Evolutionary conservation across 352 stramenopile species (phyloP), one percentile per base, ranked within the genome.

Genomic region (Elongisporangium senticosum): DNA sequence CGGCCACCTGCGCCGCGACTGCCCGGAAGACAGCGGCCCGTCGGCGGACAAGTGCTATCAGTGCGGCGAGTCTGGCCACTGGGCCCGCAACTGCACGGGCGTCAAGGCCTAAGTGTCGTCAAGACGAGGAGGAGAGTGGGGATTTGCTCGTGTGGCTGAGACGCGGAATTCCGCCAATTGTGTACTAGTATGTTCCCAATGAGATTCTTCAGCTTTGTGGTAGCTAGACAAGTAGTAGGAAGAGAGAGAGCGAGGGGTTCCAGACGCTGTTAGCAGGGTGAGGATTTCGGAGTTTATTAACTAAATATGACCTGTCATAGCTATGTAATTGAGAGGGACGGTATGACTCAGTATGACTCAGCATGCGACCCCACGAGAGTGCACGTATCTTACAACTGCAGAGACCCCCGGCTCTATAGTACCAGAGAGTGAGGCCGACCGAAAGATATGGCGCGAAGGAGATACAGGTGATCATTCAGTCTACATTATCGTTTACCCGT

Each of bases 31-130:
- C 67, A 87, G 69, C 62, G 77, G 77, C 61, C 65, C 68, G 64
- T 77, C 54, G 50, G 69, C 75, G 50, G 82, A 91, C 74, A 91
- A 91, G 75, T 91, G 82, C 77, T 91, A 89, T 69, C 82, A 91
- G 65, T 91, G 82, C 66, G 81, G 81, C 49, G 77, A 88, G 61
- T 75, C 69, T 6, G 82, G 79, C 53, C 82, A 92, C 74, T 93
- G 77, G 79, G 84, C 84, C 6, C 84, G 84, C 37, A 87, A 91
- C 71, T 93, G 84, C 78, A 74, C 79, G 39, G 65, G 65, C 48
- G 58, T 72, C 54, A 77, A 71, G 61, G 80, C 63, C 7, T 90
- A 88, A 73, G 53, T 50, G 67, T 49, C 23, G n/a, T 49, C 51
- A n/a, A 54, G 51, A 24, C 10, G 70, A 79, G 59, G 56, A 55